phyloP scores from a whole-genome alignment of 148 eudicot genomes.

The Polygonum aviculare region DNA sequence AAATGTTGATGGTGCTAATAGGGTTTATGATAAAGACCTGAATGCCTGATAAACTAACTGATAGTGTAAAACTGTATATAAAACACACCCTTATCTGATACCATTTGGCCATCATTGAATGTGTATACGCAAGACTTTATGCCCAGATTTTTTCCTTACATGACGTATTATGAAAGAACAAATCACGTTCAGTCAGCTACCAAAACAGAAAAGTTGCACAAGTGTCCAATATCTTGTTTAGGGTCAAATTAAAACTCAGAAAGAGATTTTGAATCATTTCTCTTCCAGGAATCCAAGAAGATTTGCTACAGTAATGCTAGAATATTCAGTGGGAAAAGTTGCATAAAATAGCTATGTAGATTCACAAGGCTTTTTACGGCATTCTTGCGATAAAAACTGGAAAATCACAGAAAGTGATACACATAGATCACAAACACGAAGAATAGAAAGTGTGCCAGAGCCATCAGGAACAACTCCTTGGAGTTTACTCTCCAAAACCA shows the following conservation, averaged over 20 bases:
- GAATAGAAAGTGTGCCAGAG: no score
- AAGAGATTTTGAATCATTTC: not conserved
- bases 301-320: not conserved
- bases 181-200: not conserved
- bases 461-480: no score
- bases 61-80: not conserved
- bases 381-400: no score
- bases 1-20: not conserved
- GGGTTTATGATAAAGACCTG: not conserved
- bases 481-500: no score
- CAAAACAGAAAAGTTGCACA: not conserved
- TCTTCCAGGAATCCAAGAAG: not conserved
- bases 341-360: not conserved
- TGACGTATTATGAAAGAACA: not conserved
- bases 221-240: not conserved
- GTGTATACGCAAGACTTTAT: not conserved
- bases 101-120: not conserved
- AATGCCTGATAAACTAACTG: not conserved
- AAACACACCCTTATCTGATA: not conserved
- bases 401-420: no score
- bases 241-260: not conserved
- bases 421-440: no score
- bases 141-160: not conserved
- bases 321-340: not conserved
- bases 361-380: not conserved